Base-by-base conservation (phyloP, 2,329 filamentous ascomycete genomes). In the Orbilia quercus region DNA sequence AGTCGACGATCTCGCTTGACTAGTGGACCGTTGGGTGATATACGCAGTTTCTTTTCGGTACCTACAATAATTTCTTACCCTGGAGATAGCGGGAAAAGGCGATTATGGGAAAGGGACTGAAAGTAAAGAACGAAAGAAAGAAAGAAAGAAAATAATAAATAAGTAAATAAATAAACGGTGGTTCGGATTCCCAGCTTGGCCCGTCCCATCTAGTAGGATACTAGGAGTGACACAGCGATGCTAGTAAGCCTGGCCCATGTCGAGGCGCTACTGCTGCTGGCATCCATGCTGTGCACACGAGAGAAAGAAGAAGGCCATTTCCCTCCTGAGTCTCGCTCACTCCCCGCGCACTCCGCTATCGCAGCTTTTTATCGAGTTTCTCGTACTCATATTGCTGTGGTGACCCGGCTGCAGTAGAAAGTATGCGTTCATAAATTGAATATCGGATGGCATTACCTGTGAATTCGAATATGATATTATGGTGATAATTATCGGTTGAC, bases 161-260 rank as follows among this genome's bases (percentile, higher is more conserved):
- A n/a, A n/a, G n/a, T n/a, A n/a, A n/a, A n/a, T n/a, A n/a, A n/a
- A n/a, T n/a, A n/a, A n/a, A n/a, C n/a, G n/a, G n/a, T n/a, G n/a
- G n/a, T n/a, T n/a, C 9, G 28, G 28, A 4, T 31, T 4, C 28
- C 28, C 28, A 31, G 28, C 28, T 4, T 31, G 9, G 28, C 9
- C 59, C 48, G 48, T 64, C 59, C 59, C 59, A 64, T 54, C 59
- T 54, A 48, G 40, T 64, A 48, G 59, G 48, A 64, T 54, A 64
- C 59, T 48, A 51, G 59, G 48, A 54, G 53, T 20, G 22, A 45
- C 45, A 25, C 59, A 40, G 40, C 54, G 40, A 65, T 65, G 60
- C 60, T 51, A 34, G 48, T 47, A 65, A 55, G 40, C 3, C 40
- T 25, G 16, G 34, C 60, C 60, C 50, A 48, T 65, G 60, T 25